Evolutionary conservation across 1,139 yeast species (phyloP).

Genomic region (Lodderomyces jiufengensis): DNA sequence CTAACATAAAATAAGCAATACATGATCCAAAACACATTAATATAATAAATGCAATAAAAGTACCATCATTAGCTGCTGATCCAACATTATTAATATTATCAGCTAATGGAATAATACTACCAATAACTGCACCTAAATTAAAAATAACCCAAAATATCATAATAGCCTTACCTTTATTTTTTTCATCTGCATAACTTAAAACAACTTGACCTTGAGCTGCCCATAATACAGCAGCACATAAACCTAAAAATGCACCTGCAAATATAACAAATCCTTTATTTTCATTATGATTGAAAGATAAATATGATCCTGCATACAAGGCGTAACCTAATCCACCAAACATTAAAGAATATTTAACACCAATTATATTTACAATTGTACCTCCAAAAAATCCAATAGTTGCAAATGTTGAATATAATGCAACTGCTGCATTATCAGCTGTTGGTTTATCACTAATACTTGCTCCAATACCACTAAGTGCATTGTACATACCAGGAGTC

Average conservation of each 20-base stretch:
- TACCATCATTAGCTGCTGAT: slow-evolving; percentile 47
- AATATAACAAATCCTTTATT: slow-evolving; percentile 55
- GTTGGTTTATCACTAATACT: slow-evolving; percentile 38
- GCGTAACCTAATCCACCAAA: slow-evolving; percentile 59
- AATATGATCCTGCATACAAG: slow-evolving; percentile 49
- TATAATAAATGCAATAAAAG: slow-evolving; percentile 55
- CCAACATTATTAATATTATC: slow-evolving; percentile 38
- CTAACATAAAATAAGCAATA: slow-evolving; percentile 47
- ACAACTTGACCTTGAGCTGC: slow-evolving; percentile 59
- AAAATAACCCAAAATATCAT: slow-evolving; percentile 61
- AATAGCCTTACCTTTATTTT: slow-evolving; percentile 51
- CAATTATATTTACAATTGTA: slow-evolving; percentile 52
- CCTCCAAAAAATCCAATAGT: slow-evolving; percentile 60
- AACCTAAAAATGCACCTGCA: slow-evolving; percentile 58
- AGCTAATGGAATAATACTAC: slow-evolving; percentile 54
- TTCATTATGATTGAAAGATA: slow-evolving; percentile 44
- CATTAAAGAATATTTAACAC: slow-evolving; percentile 45
- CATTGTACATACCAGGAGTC: slow-evolving; percentile 58
- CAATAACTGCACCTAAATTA: slow-evolving; percentile 62
- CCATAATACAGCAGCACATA: slow-evolving; percentile 58
- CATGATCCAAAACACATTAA: slow-evolving; percentile 49
- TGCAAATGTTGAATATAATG: slow-evolving; percentile 55
- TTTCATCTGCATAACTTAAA: slow-evolving; percentile 57
- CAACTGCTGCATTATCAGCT: slow-evolving; percentile 52
- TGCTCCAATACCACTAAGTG: slow-evolving; percentile 53